Evolutionary conservation across 169 alveolate genomes (phyloP).

Genomic region (Eimeria maxima): DNA sequence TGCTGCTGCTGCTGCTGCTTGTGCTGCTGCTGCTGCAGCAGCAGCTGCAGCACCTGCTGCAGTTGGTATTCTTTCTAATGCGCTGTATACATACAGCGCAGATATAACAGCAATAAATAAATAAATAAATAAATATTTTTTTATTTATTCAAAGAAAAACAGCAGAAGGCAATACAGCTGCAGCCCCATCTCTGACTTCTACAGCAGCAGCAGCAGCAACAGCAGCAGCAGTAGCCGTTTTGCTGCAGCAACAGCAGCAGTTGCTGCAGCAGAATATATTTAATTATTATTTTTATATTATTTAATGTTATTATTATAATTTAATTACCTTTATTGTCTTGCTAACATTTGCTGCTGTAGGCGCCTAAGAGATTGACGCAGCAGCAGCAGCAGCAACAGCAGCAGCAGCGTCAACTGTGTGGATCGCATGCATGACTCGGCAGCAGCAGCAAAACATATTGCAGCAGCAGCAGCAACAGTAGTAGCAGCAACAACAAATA

Average conservation of each 20-base stretch:
- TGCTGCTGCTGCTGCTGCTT: background rate
- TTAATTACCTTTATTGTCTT: background rate
- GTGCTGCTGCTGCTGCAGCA: slow-evolving; percentile 57
- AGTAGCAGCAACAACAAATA: background rate
- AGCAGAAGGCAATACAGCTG: background rate
- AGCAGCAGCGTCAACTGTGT: background rate
- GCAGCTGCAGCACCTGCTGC: background rate
- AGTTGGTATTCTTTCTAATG: background rate
- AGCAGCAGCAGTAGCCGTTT: no score
- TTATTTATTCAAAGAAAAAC: background rate
- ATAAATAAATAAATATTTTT: background rate
- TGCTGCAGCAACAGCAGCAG: slow-evolving; percentile 1
- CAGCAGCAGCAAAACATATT: background rate
- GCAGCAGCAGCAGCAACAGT: background rate
- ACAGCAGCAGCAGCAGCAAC: background rate
- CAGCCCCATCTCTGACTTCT: background rate
- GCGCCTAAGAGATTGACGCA: no score
- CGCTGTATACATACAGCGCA: background rate
- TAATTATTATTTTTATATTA: background rate
- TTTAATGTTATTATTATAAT: background rate
- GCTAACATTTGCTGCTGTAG: background rate
- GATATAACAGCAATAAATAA: background rate
- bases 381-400: background rate
- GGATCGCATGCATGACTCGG: background rate
- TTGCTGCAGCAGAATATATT: background rate